These are phyloP conservation scores for Amphibolis antarctica DNA, from an alignment of 106 monocot genomes.

Conservation along the genomic window DNA sequence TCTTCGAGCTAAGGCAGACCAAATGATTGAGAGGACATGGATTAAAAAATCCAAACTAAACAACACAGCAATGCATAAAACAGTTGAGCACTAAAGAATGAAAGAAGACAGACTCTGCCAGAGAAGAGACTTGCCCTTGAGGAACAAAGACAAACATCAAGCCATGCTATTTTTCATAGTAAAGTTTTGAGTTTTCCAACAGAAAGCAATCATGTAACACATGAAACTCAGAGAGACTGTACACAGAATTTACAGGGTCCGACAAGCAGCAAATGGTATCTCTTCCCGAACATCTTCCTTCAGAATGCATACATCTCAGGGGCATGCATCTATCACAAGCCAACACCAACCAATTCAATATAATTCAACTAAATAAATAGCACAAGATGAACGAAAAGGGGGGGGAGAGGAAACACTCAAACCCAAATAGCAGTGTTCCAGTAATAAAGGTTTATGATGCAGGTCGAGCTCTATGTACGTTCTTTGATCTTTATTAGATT, in stretches of 20 bases:
- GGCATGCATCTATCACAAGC: constrained; percentile 1
- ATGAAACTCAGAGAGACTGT: not conserved
- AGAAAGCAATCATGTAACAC: not conserved
- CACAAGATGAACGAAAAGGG: not conserved
- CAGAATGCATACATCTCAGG: no score
- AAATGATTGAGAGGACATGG: not conserved
- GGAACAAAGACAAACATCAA: not conserved
- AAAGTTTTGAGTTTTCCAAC: not conserved
- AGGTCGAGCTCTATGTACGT: not conserved
- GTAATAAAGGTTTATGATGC: not conserved
- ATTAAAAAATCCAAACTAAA: not conserved
- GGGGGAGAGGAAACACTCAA: not conserved
- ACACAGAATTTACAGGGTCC: constrained; percentile 11
- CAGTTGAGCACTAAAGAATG: no score
- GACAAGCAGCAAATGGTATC: not conserved
- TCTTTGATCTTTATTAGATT: not conserved
- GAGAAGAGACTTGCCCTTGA: no score
- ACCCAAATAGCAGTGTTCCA: not conserved
- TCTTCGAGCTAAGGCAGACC: not conserved
- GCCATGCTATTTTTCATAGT: not conserved
- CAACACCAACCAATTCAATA: constrained; percentile 4
- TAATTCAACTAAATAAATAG: constrained; percentile 4
- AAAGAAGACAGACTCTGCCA: not conserved
- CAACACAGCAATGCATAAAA: no score
- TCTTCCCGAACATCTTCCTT: not conserved